These are phyloP conservation scores for Candolleomyces efflorescens DNA, from an alignment of 768 basidiomycete genomes.

Conservation along the genomic window DNA sequence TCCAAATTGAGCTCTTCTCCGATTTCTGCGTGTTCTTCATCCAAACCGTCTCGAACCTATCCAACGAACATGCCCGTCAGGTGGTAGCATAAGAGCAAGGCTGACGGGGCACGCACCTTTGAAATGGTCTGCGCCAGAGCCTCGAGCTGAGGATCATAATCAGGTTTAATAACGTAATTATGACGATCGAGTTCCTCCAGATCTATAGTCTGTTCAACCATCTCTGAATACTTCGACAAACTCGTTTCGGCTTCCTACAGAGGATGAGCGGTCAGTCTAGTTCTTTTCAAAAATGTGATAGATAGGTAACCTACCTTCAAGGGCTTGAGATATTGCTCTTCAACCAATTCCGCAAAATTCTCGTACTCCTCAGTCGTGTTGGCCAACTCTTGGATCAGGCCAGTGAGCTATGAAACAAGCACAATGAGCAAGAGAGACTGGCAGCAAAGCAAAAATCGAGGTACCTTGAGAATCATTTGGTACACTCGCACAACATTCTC, in stretches of 20 bases:
- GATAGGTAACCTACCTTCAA: slow-evolving; percentile 44
- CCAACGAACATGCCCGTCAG: not conserved
- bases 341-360: slow-evolving; percentile 47
- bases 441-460: slow-evolving; percentile 2
- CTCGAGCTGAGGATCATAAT: slow-evolving; percentile 77
- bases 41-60: slow-evolving; percentile 71
- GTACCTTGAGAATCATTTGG: slow-evolving; percentile 84
- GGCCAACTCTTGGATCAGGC: not conserved
- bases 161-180: slow-evolving; percentile 88
- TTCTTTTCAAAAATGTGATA: too few species aligned
- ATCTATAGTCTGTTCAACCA: slow-evolving; percentile 96
- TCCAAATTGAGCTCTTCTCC: slow-evolving; percentile 75
- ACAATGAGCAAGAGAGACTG: not conserved
- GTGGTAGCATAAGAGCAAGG: not conserved
- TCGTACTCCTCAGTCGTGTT: slow-evolving; percentile 20
- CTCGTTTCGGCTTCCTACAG: slow-evolving; percentile 58
- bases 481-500: slow-evolving; percentile 97
- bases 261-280: not conserved
- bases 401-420: not conserved
- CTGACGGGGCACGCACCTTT: slow-evolving; percentile 37
- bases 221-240: slow-evolving; percentile 79
- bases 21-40: slow-evolving; percentile 70
- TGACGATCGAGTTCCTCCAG: slow-evolving; percentile 81
- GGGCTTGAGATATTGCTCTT: slow-evolving; percentile 60
- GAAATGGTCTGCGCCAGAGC: slow-evolving; percentile 64